Base-by-base conservation (phyloP, 345 rosid species). In the Aquilaria sinensis region DNA sequence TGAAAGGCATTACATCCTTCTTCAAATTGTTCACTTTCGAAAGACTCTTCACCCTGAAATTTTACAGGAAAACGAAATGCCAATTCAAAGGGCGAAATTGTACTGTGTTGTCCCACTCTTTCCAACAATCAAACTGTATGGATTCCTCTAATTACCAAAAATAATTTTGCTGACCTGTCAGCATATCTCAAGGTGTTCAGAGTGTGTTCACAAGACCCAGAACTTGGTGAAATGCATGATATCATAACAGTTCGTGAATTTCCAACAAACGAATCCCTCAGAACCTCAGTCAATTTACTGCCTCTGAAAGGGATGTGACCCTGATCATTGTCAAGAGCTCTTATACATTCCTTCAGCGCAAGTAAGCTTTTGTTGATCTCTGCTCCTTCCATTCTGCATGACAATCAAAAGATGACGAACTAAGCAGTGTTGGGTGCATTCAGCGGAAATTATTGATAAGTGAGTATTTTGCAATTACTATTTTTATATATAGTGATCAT, bases 261-360 rank as follows among this genome's bases (percentile, higher is more conserved):
- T 60, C 99, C 97, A 50, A 90, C 80, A 60, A 94, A 94, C 16
- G 99, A 94, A 81, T 94, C 99, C 71, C 99, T 83, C n/a, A 94
- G 84, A 74, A 90, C 99, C 80, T 94, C 97, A 4, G 99, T 94
- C 67, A 94, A 68, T 75, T 90, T 94, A 72, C 99, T 94, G 71
- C 99, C 99, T 78, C 99, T 83, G 77, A 94, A 94, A 72, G 97
- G 97, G 77, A 94, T 94, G 74, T 90, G 99, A 68, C 92, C 92
- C 81, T 90, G 96, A 74, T 94, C 97, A 81, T 88, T 94, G 81
- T 94, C 99, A 64, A 94, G 97, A 70, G 99, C 99, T 80, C 99
- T 85, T 23, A 94, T 94, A 72, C 99, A 94, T 68, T 94, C 99
- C 82, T 94, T 94, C 54, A 94, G 67, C 46, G 99, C 99, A 56